A percentile compares a stretch with the other conserved stretches of the same genome.
Evolutionary conservation across 2,329 filamentous ascomycete genomes (phyloP).

Genomic region (Sporothrix protearum): DNA sequence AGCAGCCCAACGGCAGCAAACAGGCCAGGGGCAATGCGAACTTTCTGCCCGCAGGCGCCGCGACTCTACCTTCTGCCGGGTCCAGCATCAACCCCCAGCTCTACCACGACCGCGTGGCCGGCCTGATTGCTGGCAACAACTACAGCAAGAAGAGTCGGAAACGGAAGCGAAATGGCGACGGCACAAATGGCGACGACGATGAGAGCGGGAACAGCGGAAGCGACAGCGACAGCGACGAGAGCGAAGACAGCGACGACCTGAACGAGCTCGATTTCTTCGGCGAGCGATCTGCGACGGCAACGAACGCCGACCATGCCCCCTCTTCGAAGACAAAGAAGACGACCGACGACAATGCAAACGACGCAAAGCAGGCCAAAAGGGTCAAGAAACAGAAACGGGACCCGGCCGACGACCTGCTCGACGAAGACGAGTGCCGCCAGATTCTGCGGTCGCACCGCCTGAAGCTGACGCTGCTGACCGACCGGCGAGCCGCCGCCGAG

Average conservation of each 20-base stretch:
- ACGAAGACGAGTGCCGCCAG: constrained; percentile 68
- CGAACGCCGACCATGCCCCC: constrained; percentile 17
- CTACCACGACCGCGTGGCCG: constrained; percentile 52
- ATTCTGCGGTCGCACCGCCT: constrained; percentile 76
- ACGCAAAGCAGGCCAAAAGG: constrained; percentile 30
- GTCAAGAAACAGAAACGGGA: constrained; percentile 29
- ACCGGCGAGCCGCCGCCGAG: constrained; percentile 42
- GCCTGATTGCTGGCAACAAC: constrained; percentile 25
- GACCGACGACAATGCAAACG: constrained; percentile 36
- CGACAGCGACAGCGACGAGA: constrained; percentile 34
- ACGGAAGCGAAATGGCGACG: constrained; percentile 38
- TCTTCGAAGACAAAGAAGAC: constrained; percentile 28
- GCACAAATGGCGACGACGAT: constrained; percentile 23
- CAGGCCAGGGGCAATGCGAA: constrained; percentile 37
- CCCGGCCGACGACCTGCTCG: constrained; percentile 43
- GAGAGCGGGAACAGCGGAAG: constrained; percentile 26
- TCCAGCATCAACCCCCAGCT: constrained; percentile 65
- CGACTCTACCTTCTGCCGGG: constrained; percentile 62
- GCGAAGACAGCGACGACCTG: constrained; percentile 36
- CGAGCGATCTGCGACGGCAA: constrained; percentile 38
- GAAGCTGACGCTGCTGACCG: constrained; percentile 73
- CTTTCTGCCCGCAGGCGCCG: constrained; percentile 32
- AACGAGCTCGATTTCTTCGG: constrained; percentile 60
- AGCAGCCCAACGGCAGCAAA: constrained; percentile 40
- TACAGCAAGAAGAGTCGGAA: constrained; percentile 54